phyloP scores from a whole-genome alignment of 495 filamentous ascomycete species.

The Daldinia grandis region DNA sequence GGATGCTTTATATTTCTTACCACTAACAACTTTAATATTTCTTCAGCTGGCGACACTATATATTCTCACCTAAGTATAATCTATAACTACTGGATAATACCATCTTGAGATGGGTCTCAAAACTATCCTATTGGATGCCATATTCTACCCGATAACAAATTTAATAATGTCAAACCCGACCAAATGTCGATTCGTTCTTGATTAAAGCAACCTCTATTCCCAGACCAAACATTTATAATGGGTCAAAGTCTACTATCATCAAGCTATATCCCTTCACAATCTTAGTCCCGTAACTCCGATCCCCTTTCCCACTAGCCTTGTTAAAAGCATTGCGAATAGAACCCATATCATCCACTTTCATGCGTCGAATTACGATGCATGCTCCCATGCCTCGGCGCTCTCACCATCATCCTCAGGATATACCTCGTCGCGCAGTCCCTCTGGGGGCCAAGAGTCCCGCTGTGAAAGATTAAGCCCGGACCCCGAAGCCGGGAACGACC shows the following conservation, averaged over 20 bases:
- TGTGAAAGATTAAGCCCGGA: conserved; percentile 1
- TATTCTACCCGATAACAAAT: not conserved
- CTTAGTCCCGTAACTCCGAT: conserved; percentile 1
- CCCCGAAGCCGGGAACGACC: conserved; percentile 5
- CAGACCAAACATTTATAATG: not conserved
- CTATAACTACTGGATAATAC: too few relatives aligned
- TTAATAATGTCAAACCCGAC: not conserved
- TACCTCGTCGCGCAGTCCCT: conserved; percentile 60
- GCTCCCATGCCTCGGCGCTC: conserved; percentile 62
- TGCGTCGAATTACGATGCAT: conserved; percentile 50
- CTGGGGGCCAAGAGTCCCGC: conserved; percentile 31
- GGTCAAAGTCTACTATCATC: not conserved
- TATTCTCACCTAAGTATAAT: too few relatives aligned
- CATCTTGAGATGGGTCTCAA: too few relatives aligned
- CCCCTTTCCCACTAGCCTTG: conserved; percentile 26
- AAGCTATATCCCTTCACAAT: not conserved
- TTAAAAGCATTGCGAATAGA: conserved; percentile 12
- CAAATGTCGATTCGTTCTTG: not conserved
- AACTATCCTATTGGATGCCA: too few relatives aligned
- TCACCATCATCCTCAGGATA: conserved; percentile 75
- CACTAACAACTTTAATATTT: not conserved
- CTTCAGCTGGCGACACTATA: too few relatives aligned
- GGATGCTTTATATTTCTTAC: too few relatives aligned
- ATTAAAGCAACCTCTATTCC: not conserved
- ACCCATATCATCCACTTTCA: conserved; percentile 49